Conservation (phyloP, 441 rosid species). For the Brassica hybrid region DNA sequence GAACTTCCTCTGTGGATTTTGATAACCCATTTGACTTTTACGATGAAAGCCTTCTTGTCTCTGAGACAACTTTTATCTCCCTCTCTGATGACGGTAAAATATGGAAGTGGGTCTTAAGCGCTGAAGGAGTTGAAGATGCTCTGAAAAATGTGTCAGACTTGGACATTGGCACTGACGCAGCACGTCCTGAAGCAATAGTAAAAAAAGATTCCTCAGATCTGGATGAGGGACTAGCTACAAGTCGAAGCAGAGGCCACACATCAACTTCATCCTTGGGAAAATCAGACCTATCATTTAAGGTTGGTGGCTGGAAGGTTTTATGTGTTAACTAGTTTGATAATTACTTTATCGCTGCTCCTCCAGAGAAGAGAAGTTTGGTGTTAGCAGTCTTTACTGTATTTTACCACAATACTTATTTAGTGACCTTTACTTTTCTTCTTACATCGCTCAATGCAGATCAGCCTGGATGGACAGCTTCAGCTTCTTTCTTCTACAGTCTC, state of each 20-base stretch:
- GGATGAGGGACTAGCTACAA: conserved; percentile 46
- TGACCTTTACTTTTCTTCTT: conserved; percentile 37
- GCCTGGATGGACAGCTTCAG: conserved; percentile 89
- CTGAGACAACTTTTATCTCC: conserved; percentile 74
- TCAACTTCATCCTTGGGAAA: conserved; percentile 47
- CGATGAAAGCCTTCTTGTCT: conserved; percentile 71
- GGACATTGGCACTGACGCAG: conserved; percentile 42
- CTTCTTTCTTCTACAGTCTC: conserved; percentile 95
- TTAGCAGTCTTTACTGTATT: conserved; percentile 28
- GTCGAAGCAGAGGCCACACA: conserved; percentile 47
- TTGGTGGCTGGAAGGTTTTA: conserved; percentile 42
- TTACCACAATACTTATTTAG: conserved; percentile 27
- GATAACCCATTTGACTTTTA: conserved; percentile 88
- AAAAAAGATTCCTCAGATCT: conserved; percentile 38
- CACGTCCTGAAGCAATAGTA: conserved; percentile 36
- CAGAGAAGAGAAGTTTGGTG: conserved; percentile 26
- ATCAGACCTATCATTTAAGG: conserved; percentile 71
- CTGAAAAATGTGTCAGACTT: conserved; percentile 48
- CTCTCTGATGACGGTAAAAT: conserved; percentile 96
- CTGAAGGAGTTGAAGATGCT: conserved; percentile 68
- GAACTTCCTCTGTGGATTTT: conserved; percentile 56
- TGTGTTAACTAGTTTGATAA: conserved; percentile 21
- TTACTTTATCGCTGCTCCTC: conserved; percentile 28
- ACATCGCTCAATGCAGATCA: conserved; percentile 64
- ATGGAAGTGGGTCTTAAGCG: conserved; percentile 94